phyloP scores from a whole-genome alignment of 495 filamentous ascomycete species.

The Melanomma pulvis-pyrius region DNA sequence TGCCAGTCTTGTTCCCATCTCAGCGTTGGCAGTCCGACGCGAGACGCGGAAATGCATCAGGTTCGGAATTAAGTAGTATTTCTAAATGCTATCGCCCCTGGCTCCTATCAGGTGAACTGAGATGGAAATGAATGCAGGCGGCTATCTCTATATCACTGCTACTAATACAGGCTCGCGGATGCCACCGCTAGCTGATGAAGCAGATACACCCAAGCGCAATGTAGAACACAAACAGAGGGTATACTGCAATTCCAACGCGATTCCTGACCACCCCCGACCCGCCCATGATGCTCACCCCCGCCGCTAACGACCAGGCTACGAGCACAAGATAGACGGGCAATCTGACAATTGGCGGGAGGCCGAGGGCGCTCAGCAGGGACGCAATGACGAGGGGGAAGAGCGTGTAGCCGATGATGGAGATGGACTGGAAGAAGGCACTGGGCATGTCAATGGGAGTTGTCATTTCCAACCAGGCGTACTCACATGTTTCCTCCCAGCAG shows the following conservation, averaged over 20 bases:
- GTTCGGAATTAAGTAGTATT: neutral
- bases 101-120: neutral
- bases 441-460: neutral
- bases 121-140: neutral
- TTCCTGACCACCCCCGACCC: constrained; percentile 95
- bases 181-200: constrained; percentile 76
- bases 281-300: constrained; percentile 92
- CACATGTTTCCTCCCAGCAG: constrained; percentile 96
- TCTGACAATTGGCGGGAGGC: constrained; percentile 72
- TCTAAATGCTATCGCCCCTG: neutral
- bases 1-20: neutral
- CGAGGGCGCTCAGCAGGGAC: constrained; percentile 79
- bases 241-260: constrained; percentile 91
- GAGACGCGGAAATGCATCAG: constrained; percentile 1
- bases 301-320: constrained; percentile 88
- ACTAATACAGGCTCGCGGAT: constrained; percentile 17
- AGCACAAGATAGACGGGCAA: constrained; percentile 89
- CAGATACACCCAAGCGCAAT: constrained; percentile 89
- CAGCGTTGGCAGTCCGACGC: neutral
- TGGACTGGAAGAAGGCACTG: constrained; percentile 95
- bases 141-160: neutral
- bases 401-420: constrained; percentile 98
- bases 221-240: constrained; percentile 96
- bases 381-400: constrained; percentile 98
- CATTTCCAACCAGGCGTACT: constrained; percentile 46